Evolutionary conservation across 2,329 filamentous ascomycete genomes (phyloP).

Genomic region (Parastagonospora nodorum): DNA sequence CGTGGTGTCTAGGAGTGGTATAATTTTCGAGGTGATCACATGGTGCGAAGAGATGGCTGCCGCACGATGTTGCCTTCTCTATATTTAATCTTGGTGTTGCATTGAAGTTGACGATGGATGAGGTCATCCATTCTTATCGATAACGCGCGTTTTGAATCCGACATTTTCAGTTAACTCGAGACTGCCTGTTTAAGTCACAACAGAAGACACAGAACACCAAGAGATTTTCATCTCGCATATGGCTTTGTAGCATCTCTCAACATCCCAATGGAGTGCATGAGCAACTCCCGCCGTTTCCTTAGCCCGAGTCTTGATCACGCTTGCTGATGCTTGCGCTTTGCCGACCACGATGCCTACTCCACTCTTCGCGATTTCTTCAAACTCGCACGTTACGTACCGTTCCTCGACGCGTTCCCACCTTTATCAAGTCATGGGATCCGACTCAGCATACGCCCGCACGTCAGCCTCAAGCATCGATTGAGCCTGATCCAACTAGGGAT

Average conservation of each 20-base stretch:
- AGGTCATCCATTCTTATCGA: too few relatives aligned
- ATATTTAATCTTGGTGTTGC: too few relatives aligned
- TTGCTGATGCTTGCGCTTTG: constrained; percentile 32
- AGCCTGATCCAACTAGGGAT: neutral
- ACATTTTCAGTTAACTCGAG: neutral
- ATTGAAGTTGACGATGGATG: too few relatives aligned
- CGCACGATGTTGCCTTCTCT: too few relatives aligned
- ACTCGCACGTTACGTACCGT: constrained; percentile 29
- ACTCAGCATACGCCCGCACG: constrained; percentile 14
- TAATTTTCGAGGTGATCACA: too few relatives aligned
- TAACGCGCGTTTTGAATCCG: too few relatives aligned
- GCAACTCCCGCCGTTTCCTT: neutral
- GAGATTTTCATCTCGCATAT: neutral
- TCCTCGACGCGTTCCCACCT: constrained; percentile 27
- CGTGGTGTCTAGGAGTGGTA: too few relatives aligned
- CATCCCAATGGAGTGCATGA: neutral
- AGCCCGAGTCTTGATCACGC: neutral
- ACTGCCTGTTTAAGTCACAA: neutral
- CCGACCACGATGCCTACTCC: constrained; percentile 26
- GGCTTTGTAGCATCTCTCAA: neutral
- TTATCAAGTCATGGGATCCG: constrained; percentile 34
- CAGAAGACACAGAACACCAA: neutral
- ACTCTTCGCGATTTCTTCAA: constrained; percentile 19
- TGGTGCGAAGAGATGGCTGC: too few relatives aligned
- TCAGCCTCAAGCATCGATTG: neutral